These are phyloP conservation scores for Syncephalastrum sp. DNA, from an alignment of 371 early-diverging fungal species.

Conservation along the genomic window DNA sequence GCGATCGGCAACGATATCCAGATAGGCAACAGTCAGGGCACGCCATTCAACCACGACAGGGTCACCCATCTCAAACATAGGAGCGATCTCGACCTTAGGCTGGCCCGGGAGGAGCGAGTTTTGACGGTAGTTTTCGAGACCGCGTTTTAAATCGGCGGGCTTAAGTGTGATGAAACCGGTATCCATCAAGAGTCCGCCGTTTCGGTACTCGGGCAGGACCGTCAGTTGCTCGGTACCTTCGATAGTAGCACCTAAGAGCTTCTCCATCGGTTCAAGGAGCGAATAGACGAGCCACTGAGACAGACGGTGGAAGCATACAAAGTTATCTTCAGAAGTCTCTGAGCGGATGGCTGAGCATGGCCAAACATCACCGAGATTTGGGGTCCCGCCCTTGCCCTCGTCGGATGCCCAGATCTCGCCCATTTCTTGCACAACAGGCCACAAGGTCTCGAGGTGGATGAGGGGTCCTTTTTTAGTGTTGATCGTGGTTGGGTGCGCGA, in stretches of 20 bases:
- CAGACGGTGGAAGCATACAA: conserved; percentile 87
- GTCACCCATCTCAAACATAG: conserved; percentile 78
- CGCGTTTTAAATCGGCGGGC: conserved; percentile 41
- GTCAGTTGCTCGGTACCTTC: conserved; percentile 73
- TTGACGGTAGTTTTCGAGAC: conserved; percentile 41
- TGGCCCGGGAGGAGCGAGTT: conserved; percentile 45
- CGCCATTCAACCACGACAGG: conserved; percentile 93
- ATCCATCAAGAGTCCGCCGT: conserved; percentile 65
- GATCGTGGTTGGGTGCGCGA: conserved; percentile 15
- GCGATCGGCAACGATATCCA: conserved; percentile 74
- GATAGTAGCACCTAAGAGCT: conserved; percentile 62
- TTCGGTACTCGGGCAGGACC: conserved; percentile 90
- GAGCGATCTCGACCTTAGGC: conserved; percentile 52
- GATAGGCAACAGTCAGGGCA: conserved; percentile 81
- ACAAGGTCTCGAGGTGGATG: conserved; percentile 39
- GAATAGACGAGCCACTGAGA: conserved; percentile 95
- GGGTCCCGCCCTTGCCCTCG: conserved; percentile 59
- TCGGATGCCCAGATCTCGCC: conserved; percentile 58
- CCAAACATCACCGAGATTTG: conserved; percentile 86
- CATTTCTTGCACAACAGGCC: conserved; percentile 73
- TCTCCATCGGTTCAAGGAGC: conserved; percentile 80
- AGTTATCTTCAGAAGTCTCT: conserved; percentile 22
- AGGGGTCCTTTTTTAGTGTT: conserved; percentile 34
- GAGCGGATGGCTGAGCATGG: conserved; percentile 48
- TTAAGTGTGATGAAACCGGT: conserved; percentile 46